Evolutionary conservation across 257 asterid genomes (phyloP).

Genomic region (Linaria vulgaris): DNA sequence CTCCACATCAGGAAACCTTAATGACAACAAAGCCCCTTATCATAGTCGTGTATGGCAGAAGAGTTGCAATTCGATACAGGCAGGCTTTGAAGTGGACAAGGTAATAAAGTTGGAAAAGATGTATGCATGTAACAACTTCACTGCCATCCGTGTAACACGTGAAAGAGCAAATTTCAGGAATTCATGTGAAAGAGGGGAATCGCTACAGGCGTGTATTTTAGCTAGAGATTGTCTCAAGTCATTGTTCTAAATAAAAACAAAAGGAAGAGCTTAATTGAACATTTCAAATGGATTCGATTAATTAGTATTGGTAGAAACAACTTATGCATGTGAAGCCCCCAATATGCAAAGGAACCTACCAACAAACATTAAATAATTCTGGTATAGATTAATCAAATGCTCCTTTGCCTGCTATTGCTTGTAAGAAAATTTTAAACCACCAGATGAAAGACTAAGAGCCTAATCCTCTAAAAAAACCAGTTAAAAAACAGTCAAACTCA

Average conservation of each 20-base stretch:
- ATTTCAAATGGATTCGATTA: not conserved
- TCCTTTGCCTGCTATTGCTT: conserved; percentile 4
- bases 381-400: not conserved
- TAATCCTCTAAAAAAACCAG: not conserved
- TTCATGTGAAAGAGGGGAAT: not conserved
- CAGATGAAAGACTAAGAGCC: not conserved
- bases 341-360: not conserved
- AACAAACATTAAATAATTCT: not conserved
- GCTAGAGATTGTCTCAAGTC: not conserved
- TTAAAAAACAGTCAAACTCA: conserved; percentile 23
- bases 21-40: not conserved
- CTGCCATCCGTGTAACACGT: not conserved
- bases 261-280: not conserved
- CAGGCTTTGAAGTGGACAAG: not conserved
- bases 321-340: not conserved
- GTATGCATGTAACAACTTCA: not conserved
- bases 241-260: not conserved
- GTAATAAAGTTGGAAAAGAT: not conserved
- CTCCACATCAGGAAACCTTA: not conserved
- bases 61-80: not conserved
- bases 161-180: not conserved
- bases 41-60: not conserved
- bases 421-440: not conserved
- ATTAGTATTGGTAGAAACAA: not conserved
- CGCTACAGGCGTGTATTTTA: not conserved